phyloP scores from a whole-genome alignment of 2,329 filamentous ascomycete genomes.

The Trichoderma afroharzianum region DNA sequence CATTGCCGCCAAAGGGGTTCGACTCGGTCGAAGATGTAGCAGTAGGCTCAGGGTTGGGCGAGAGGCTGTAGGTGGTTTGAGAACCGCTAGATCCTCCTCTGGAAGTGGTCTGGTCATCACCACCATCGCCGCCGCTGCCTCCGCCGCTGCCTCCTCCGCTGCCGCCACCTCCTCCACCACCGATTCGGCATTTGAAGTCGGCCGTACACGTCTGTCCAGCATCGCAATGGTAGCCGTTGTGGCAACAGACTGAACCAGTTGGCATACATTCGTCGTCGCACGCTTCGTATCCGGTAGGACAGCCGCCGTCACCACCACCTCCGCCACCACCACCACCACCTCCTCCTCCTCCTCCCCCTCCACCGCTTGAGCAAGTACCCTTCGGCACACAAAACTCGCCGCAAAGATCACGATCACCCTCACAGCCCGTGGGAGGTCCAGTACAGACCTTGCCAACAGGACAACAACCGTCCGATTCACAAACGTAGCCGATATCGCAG shows the following conservation, averaged over 20 bases:
- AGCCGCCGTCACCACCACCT: background rate
- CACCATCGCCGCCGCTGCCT: background rate
- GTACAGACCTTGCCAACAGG: slow-evolving; percentile 26
- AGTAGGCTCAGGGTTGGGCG: slow-evolving; percentile 4
- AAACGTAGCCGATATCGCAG: slow-evolving; percentile 17
- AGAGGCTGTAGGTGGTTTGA: background rate
- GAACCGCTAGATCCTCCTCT: background rate
- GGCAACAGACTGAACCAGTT: slow-evolving; percentile 23
- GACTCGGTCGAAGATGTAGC: background rate
- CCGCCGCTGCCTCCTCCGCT: background rate
- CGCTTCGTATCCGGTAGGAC: slow-evolving; percentile 10
- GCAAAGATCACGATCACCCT: slow-evolving; percentile 21
- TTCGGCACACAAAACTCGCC: slow-evolving; percentile 17
- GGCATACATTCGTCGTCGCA: slow-evolving; percentile 24
- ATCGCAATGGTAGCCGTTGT: slow-evolving; percentile 23
- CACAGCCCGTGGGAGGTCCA: slow-evolving; percentile 7
- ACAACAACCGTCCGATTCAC: slow-evolving; percentile 30
- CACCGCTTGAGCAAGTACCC: slow-evolving; percentile 18
- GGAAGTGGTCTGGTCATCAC: background rate
- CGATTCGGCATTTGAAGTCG: slow-evolving; percentile 14
- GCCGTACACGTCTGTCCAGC: slow-evolving; percentile 19
- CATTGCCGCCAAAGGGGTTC: slow-evolving; percentile 6
- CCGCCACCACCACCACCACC: slow-evolving; percentile 18
- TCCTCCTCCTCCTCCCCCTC: slow-evolving; percentile 15
- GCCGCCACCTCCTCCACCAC: slow-evolving; percentile 17